Conservation (phyloP, 1,139 yeast genomes). For the Blastobotrys illinoisensis region DNA sequence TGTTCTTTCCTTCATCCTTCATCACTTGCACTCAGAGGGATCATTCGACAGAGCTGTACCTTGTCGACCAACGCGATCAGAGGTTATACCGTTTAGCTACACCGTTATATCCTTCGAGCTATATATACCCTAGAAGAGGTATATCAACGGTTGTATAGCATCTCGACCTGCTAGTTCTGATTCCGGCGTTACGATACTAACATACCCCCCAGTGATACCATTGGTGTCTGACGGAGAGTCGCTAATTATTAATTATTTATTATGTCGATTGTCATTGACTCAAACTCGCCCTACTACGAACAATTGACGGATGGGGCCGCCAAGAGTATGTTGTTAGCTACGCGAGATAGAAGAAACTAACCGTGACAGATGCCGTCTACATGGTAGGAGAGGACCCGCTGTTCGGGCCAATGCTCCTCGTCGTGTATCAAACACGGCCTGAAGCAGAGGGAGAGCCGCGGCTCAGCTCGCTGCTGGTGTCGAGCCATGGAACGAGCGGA, state of each 20-base stretch:
- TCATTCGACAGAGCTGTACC: too few relatives aligned
- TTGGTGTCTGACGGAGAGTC: neutral
- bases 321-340: slow-evolving; percentile 15
- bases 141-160: too few relatives aligned
- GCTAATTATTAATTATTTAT: neutral
- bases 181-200: too few relatives aligned
- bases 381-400: slow-evolving; percentile 34
- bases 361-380: slow-evolving; percentile 32
- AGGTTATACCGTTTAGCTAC: too few relatives aligned
- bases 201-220: neutral
- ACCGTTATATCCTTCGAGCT: too few relatives aligned
- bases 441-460: slow-evolving; percentile 16
- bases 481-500: slow-evolving; percentile 64
- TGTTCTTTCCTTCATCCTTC: neutral
- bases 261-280: slow-evolving; percentile 27
- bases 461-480: slow-evolving; percentile 58
- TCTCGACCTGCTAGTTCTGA: too few relatives aligned
- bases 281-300: slow-evolving; percentile 32
- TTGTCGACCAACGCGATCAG: too few relatives aligned
- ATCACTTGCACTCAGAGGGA: too few relatives aligned
- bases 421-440: slow-evolving; percentile 22
- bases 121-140: too few relatives aligned
- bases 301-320: slow-evolving; percentile 20
- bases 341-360: neutral
- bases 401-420: slow-evolving; percentile 32